phyloP scores from a whole-genome alignment of 768 basidiomycete species.

The Russula virescens region DNA sequence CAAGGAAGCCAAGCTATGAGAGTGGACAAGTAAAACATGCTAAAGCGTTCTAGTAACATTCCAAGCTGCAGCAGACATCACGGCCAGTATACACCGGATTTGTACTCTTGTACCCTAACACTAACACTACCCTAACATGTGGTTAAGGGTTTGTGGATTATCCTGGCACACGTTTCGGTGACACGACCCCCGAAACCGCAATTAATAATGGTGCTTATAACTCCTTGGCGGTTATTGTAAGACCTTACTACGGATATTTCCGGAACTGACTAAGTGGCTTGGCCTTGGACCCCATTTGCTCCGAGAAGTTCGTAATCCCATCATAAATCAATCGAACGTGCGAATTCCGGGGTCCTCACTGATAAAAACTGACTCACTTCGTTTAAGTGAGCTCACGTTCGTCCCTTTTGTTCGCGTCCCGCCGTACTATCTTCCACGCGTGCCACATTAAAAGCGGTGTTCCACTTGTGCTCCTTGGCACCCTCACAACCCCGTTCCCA shows the following conservation, averaged over 20 bases:
- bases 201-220: not conserved
- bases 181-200: constrained; percentile 4
- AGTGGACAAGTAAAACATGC: constrained; percentile 12
- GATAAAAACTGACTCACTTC: constrained; percentile 13
- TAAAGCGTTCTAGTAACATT: not conserved
- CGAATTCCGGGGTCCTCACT: constrained; percentile 8
- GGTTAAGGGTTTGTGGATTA: not conserved
- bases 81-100: no score
- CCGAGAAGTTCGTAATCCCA: constrained; percentile 8
- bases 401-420: constrained; percentile 10
- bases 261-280: constrained; percentile 1
- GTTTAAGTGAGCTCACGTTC: constrained; percentile 18
- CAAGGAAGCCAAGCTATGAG: constrained; percentile 2
- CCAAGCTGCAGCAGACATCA: no score
- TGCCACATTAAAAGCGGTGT: not conserved
- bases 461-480: not conserved
- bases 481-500: not conserved
- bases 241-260: not conserved
- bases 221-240: no score
- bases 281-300: not conserved
- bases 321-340: constrained; percentile 16
- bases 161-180: not conserved
- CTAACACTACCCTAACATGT: not conserved
- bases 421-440: constrained; percentile 1
- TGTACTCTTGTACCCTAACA: no score